phyloP scores from a whole-genome alignment of 2,329 filamentous ascomycete species.

The Cordyceps cateniannulata region DNA sequence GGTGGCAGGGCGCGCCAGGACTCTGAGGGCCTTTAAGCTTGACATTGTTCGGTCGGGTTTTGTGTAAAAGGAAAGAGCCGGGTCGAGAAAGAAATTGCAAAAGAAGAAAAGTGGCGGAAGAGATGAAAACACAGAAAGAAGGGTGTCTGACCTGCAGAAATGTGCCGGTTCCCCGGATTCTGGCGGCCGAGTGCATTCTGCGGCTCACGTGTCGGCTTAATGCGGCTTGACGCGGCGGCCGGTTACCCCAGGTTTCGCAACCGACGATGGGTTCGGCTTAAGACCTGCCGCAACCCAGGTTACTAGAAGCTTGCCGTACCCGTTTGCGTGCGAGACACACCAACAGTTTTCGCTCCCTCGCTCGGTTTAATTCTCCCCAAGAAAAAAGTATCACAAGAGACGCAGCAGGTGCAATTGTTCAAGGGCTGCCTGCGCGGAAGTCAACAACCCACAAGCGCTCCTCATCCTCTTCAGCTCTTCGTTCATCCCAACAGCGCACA shows the following conservation, averaged over 20 bases:
- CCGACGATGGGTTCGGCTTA: constrained; percentile 13
- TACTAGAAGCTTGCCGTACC: neutral
- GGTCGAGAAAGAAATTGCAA: constrained; percentile 6
- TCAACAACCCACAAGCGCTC: neutral
- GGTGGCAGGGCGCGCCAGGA: constrained; percentile 23
- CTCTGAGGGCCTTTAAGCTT: constrained; percentile 20
- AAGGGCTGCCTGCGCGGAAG: neutral
- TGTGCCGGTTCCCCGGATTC: constrained; percentile 7
- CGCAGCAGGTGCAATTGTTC: neutral
- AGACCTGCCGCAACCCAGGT: neutral
- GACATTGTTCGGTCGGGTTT: constrained; percentile 13
- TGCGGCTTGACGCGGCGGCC: constrained; percentile 37
- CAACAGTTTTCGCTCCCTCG: neutral
- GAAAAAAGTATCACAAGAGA: neutral
- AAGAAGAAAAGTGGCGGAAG: neutral
- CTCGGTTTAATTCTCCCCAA: neutral
- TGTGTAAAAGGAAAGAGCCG: neutral
- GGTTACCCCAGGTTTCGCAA: constrained; percentile 15
- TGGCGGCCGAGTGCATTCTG: neutral
- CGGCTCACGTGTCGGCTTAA: constrained; percentile 27
- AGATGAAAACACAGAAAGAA: neutral
- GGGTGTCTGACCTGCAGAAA: neutral
- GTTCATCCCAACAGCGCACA: neutral
- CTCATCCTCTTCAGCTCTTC: neutral
- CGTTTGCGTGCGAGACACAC: constrained; percentile 1